phyloP scores from a whole-genome alignment of 768 basidiomycete genomes.

The Leucosporidium yakuticum region DNA sequence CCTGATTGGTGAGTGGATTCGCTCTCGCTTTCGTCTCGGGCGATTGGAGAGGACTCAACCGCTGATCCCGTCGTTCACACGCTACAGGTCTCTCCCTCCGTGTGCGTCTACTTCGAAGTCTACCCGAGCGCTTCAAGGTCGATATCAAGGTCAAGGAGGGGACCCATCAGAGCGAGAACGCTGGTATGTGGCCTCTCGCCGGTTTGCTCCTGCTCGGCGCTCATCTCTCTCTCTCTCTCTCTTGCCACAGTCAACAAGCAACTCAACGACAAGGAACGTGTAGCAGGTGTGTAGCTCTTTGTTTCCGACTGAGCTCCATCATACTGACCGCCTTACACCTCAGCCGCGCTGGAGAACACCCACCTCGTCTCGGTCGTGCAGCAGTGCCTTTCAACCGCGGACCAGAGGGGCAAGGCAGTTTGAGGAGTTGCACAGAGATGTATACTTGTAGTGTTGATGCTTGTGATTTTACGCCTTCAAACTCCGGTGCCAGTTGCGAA shows the following conservation, averaged over 20 bases:
- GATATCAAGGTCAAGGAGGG: slow-evolving; percentile 90
- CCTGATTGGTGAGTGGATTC: slow-evolving; percentile 67
- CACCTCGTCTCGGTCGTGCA: slow-evolving; percentile 81
- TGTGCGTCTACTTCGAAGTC: slow-evolving; percentile 77
- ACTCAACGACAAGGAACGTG: slow-evolving; percentile 96
- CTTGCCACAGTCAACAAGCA: slow-evolving; percentile 95
- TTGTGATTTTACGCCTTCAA: no score
- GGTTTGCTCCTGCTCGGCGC: not conserved
- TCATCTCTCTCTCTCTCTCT: not conserved
- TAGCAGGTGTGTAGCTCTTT: slow-evolving; percentile 50
- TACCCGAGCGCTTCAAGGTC: slow-evolving; percentile 88
- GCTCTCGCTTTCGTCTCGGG: not conserved
- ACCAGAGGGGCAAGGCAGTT: slow-evolving; percentile 12
- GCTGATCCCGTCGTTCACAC: not conserved
- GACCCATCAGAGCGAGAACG: slow-evolving; percentile 88
- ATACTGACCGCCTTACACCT: not conserved
- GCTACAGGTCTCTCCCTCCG: slow-evolving; percentile 82
- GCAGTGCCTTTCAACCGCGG: slow-evolving; percentile 56
- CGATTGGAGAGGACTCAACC: not conserved
- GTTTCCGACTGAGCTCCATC: not conserved
- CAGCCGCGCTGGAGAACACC: slow-evolving; percentile 85
- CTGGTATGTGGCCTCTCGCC: slow-evolving; percentile 52
- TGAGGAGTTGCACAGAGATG: not conserved
- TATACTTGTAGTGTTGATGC: no score
- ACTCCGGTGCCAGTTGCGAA: no score